Base-by-base conservation (phyloP, 1,284 basidiomycete species). In the Malassezia dermatis region DNA sequence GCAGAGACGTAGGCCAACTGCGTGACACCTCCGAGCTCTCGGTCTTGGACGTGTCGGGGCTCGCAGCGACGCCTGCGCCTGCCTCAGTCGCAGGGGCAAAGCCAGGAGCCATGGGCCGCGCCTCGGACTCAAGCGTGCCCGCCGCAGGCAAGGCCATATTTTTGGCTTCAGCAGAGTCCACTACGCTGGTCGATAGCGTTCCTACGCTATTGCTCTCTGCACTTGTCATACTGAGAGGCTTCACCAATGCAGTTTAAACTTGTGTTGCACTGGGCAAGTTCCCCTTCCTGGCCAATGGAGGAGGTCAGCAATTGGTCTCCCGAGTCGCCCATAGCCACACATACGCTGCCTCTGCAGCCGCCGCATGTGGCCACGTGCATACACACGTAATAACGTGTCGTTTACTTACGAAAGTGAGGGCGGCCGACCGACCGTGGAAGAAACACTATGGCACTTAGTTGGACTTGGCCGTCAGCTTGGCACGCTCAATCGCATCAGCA, bases 401-500 rank as follows among this genome's bases (percentile, higher is more conserved):
- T 42, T 27, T 26, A 15, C 40, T 4, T 42, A 42, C 40, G 40
- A 23, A 42, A 26, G 21, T 10, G 4, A 43, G 8, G 24, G 24
- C 4, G 13, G n/a, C 24, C 21, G 12, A 15, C 17, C 10, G 11
- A 15, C 17, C 17, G 28, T n/a, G 4, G 28, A 30, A 5, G 28
- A 30, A 30, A 12, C 5, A 8, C 28, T 30, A 30, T 34, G 32
- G 21, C 39, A 4, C 13, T 50, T 42, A 50, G 17, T 42, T 51
- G 15, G 54, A 46, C 64, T 68, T 68, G 17, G 62, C 66, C 10
- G 65, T 65, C n/a, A 69, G 51, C 62, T 71, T 72, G 57, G 69
- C 71, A 48, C 59, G 60, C 49, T 72, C 71, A 49, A 73, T 71
- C 11, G 68, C 68, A 42, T 62, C 65, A 13, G 63, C 63, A 40